Base-by-base conservation (phyloP, 768 basidiomycete species). In the Russula dissimulans region DNA sequence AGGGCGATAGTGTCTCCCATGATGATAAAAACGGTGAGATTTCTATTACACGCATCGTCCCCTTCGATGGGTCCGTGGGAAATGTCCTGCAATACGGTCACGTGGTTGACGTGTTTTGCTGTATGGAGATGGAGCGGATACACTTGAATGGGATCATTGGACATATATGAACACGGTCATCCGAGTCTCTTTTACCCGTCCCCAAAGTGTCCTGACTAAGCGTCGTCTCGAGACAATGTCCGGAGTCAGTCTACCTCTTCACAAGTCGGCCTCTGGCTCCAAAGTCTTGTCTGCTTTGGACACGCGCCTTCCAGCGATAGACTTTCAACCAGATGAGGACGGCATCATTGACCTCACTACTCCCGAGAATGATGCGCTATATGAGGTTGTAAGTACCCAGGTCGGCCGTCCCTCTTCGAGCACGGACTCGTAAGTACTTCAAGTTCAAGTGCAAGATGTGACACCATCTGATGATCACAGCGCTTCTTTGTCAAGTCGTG, bases 1-100 rank as follows among this genome's bases (percentile, higher is more conserved):
- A 79, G 69, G 36, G 76, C 71, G 44, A 74, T 54, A 36, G 56
- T 45, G 57, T 65, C 62, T 17, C 57, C 62, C 64, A 65, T 65
- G 60, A 32, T 57, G 49, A 56, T 46, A 41, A 52, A 32, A 49
- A 26, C 22, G 22, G 22, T 32, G 39, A 34, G 54, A 22, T 34
- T 56, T 42, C 31, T 41, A 26, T 26, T 26, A 51, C 48, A 51
- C 61, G 36, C 52, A 57, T 43, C 10, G 34, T 44, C 26, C 52
- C 26, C 29, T 48, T 29, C 11, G 38, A 59, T 55, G 34, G 34
- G 29, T 45, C 14, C 64, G 64, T 65, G 64, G 64, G 64, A 65
- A 44, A 17, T 44, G 14, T 7, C 12, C 36, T 39, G 22, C 41
- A 15, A 4, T 49, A 36, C 17, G 36, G 2, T 6, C 52, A 62